phyloP scores from a whole-genome alignment of 2,329 filamentous ascomycete genomes.

The Hirsutella thompsonii region DNA sequence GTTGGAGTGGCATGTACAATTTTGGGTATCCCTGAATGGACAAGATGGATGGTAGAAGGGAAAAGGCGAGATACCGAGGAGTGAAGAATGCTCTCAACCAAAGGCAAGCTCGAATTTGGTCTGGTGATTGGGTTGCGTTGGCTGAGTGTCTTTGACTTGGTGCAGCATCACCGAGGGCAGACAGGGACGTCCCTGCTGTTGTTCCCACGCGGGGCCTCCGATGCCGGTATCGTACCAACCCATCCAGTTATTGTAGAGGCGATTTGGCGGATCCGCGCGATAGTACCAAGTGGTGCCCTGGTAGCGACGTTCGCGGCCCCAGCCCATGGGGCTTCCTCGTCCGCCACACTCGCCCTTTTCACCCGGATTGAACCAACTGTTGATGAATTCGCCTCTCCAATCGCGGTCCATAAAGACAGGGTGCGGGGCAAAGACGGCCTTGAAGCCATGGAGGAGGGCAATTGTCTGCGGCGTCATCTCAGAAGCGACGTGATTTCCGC shows the following conservation, averaged over 20 bases:
- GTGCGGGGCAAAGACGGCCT: constrained; percentile 66
- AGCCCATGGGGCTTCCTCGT: constrained; percentile 43
- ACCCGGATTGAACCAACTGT: constrained; percentile 48
- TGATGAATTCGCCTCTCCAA: constrained; percentile 44
- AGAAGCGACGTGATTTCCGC: constrained; percentile 63
- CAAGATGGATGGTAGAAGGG: not conserved
- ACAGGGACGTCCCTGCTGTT: constrained; percentile 40
- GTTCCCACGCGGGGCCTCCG: constrained; percentile 44
- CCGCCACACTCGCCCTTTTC: constrained; percentile 40
- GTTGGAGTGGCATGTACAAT: constrained; percentile 1
- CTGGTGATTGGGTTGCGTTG: constrained; percentile 30
- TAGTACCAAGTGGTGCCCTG: constrained; percentile 50
- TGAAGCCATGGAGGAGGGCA: constrained; percentile 64
- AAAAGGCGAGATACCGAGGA: not conserved
- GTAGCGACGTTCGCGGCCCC: constrained; percentile 44
- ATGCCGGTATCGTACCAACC: constrained; percentile 42
- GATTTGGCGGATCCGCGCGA: constrained; percentile 41
- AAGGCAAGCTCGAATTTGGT: constrained; percentile 24
- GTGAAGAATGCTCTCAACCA: constrained; percentile 14
- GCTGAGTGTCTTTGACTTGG: constrained; percentile 44
- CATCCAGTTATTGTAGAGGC: constrained; percentile 51
- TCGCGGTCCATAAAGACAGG: constrained; percentile 69
- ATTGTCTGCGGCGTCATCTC: constrained; percentile 70
- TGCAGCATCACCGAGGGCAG: constrained; percentile 46
- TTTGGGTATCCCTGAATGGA: constrained; percentile 2